phyloP scores from a whole-genome alignment of 805 yeast species.

The Ogataea thermomethanolica region DNA sequence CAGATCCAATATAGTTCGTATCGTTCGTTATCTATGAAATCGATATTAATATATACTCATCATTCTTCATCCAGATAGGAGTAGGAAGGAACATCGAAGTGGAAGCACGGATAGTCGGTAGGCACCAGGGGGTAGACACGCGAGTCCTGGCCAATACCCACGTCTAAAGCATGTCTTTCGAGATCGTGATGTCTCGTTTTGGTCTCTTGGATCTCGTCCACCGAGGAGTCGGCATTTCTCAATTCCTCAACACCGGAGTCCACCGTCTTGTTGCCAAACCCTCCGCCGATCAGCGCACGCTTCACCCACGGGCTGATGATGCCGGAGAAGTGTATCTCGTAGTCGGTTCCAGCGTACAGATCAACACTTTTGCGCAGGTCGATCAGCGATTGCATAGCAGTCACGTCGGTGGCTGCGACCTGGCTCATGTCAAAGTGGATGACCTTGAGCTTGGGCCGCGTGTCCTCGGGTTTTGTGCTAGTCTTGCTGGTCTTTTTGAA shows the following conservation, averaged over 20 bases:
- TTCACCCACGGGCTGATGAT: conserved; percentile 84
- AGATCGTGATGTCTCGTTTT: conserved; percentile 14
- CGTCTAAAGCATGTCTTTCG: conserved; percentile 21
- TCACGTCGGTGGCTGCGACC: conserved; percentile 72
- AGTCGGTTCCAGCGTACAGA: conserved; percentile 73
- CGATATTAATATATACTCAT: conserved; percentile 1
- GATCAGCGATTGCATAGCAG: conserved; percentile 72
- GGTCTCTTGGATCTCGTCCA: conserved; percentile 33
- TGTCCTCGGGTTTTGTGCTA: conserved; percentile 1
- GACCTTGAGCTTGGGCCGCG: conserved; percentile 65
- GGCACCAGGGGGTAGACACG: conserved; percentile 45
- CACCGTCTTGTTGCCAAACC: conserved; percentile 53
- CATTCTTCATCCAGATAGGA: conserved; percentile 19
- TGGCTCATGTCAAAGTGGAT: conserved; percentile 79
- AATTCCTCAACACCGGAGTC: conserved; percentile 11
- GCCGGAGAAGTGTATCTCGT: conserved; percentile 88
- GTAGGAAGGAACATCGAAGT: conserved; percentile 68
- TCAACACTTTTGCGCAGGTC: conserved; percentile 73
- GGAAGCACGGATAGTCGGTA: conserved; percentile 74
- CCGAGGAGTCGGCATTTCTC: conserved; percentile 11
- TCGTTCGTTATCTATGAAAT: neutral
- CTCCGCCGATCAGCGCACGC: conserved; percentile 68
- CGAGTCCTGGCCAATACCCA: conserved; percentile 14
- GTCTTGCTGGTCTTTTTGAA: conserved; percentile 8
- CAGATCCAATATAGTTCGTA: neutral